phyloP scores from a whole-genome alignment of 768 basidiomycete species.

The Mycena metata region DNA sequence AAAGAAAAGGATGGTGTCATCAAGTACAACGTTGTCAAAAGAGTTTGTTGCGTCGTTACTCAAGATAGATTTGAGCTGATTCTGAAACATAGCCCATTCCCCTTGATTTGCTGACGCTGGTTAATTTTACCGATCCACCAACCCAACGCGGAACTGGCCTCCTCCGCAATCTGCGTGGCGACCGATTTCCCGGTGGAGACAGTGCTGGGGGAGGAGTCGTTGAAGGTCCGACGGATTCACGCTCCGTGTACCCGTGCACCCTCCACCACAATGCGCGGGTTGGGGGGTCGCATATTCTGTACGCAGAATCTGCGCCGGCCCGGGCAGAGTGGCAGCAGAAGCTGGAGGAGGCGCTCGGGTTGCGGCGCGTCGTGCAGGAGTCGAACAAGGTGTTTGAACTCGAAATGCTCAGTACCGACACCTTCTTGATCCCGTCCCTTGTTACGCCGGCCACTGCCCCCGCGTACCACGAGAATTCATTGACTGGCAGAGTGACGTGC shows the following conservation, averaged over 20 bases:
- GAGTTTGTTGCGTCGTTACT: conserved; percentile 58
- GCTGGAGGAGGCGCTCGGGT: conserved; percentile 87
- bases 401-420: conserved; percentile 89
- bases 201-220: conserved; percentile 44
- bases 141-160: conserved; percentile 82
- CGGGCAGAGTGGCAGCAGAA: conserved; percentile 92
- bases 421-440: conserved; percentile 84
- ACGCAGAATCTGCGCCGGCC: conserved; percentile 82
- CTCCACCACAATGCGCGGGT: conserved; percentile 90
- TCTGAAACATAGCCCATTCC: conserved; percentile 81
- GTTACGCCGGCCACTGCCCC: conserved; percentile 61
- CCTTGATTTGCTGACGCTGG: conserved; percentile 88
- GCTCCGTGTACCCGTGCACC: conserved; percentile 88
- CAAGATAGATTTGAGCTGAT: conserved; percentile 12
- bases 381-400: conserved; percentile 96
- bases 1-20: conserved; percentile 82
- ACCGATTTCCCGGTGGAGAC: conserved; percentile 49
- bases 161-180: conserved; percentile 71
- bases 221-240: conserved; percentile 70
- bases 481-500: conserved; percentile 91
- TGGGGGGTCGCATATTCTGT: conserved; percentile 89
- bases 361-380: conserved; percentile 90
- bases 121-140: conserved; percentile 85
- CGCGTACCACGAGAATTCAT: conserved; percentile 78
- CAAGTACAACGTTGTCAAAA: conserved; percentile 84